Percentiles rank a stretch among this genome's conserved stretches.
These are phyloP conservation scores for Microbotryomycetes sp. DNA, from an alignment of 1,284 basidiomycete species.

Conservation along the genomic window DNA sequence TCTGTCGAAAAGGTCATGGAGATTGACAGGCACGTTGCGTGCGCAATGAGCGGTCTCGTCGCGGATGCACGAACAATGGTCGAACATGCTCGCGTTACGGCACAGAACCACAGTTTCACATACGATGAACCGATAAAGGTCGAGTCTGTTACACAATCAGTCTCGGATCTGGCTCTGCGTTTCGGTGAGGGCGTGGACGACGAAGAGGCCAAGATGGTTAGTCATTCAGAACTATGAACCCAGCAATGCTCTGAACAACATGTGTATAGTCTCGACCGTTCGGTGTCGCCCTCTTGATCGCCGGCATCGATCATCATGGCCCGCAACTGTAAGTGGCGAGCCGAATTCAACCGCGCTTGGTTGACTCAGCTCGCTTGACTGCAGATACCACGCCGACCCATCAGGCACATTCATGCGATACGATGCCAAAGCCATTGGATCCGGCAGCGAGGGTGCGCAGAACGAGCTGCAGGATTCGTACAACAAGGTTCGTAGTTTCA, in stretches of 20 bases:
- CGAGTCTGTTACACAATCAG: conserved; percentile 93
- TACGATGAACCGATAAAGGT: conserved; percentile 97
- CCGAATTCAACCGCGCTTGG: neutral
- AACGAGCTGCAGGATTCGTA: conserved; percentile 95
- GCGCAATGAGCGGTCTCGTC: conserved; percentile 96
- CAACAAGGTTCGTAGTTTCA: conserved; percentile 62
- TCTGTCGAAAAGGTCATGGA: conserved; percentile 99
- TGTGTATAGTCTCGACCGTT: conserved; percentile 76
- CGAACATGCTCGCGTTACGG: conserved; percentile 97
- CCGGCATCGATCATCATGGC: conserved; percentile 90
- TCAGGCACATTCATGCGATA: conserved; percentile 98
- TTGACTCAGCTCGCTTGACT: neutral
- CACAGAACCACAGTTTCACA: conserved; percentile 81
- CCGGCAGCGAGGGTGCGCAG: conserved; percentile 95
- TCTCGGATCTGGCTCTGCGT: conserved; percentile 91
- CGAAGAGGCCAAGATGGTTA: conserved; percentile 91
- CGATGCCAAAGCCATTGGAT: conserved; percentile 97
- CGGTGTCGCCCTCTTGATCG: conserved; percentile 94
- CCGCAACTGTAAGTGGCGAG: conserved; percentile 69
- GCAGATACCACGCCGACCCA: conserved; percentile 92
- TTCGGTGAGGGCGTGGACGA: conserved; percentile 89
- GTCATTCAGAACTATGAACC: conserved; percentile 27
- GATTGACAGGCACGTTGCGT: conserved; percentile 92
- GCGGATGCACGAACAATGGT: conserved; percentile 99
- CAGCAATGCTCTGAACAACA: neutral